Evolutionary conservation across 176 grass and related monocot species (phyloP).

Genomic region (Bothriochloa decipiens): DNA sequence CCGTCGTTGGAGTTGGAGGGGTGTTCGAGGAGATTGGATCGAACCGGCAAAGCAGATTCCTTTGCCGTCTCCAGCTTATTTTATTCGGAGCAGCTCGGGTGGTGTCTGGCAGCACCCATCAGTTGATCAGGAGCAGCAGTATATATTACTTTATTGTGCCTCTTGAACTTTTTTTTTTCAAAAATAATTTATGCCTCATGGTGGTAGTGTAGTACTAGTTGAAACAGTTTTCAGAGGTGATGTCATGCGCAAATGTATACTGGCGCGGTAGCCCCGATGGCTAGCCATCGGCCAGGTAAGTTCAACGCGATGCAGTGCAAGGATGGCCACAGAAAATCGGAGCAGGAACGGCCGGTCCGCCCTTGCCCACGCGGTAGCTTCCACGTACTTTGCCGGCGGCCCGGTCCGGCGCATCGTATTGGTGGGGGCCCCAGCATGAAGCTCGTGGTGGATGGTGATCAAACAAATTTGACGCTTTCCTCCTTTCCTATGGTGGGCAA

Average conservation of each 20-base stretch:
- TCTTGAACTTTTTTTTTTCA: background rate
- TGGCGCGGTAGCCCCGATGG: too few species aligned
- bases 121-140: background rate
- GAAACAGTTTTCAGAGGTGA: background rate
- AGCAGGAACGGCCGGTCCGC: background rate
- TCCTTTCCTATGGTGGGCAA: background rate
- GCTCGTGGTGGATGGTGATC: constrained; percentile 10
- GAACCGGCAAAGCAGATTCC: constrained; percentile 30
- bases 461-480: constrained; percentile 2
- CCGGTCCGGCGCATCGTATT: background rate
- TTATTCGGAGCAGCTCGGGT: background rate
- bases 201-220: too few species aligned
- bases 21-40: background rate
- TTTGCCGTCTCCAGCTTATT: background rate
- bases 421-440: background rate
- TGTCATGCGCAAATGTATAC: background rate
- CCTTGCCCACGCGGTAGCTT: background rate
- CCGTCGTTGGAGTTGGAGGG: background rate
- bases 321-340: background rate
- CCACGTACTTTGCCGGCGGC: background rate
- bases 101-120: background rate
- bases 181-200: background rate
- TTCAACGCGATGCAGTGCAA: background rate
- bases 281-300: background rate
- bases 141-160: background rate